Base-by-base conservation (phyloP, 768 basidiomycete species). In the Cubamyces sp. region DNA sequence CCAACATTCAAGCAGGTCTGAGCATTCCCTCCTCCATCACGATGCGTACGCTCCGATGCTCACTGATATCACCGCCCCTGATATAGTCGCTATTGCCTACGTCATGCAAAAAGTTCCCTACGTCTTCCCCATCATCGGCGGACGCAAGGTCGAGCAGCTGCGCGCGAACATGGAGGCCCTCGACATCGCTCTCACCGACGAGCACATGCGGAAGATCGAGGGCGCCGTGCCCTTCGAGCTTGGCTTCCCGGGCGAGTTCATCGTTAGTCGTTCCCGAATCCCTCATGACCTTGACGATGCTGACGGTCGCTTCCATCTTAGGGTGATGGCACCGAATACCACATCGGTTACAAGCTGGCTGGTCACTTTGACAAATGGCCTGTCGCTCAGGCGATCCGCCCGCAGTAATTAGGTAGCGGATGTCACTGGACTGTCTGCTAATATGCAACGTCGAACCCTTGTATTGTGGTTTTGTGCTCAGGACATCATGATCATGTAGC, bases 41-140 rank as follows among this genome's bases (percentile, higher is more conserved):
- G 9, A 11, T 34, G 34, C 9, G 34, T 34, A 9, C 34, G 4
- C 9, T 11, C 5, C 34, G 9, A 9, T 11, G 11, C 34, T 48
- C 19, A 46, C 19, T 46, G 5, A 9, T 45, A 45, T 3, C 18
- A 9, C 34, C 11, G 1, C 9, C 34, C 28, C 18, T 3, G 11
- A 21, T 21, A 23, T 23, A 46, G 46, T 34, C 3, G 67, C 67
- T 1, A 68, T 68, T 19, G 66, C 67, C 51, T 74, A 64, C 39
- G 71, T 71, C 25, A 62, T 74, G 53, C 68, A 68, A 19, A 71
- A 74, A 48, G 56, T 69, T 5, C 69, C 68, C 11, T 60, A 58
- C 23, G 62, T 57, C 5, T 69, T 67, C 58, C 68, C 56, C 21
- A 56, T 62, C 46, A 45, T 57, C 28, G 49, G 41, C 19, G 60